phyloP scores from a whole-genome alignment of 345 rosid species.

The Moricandia moricandioides region DNA sequence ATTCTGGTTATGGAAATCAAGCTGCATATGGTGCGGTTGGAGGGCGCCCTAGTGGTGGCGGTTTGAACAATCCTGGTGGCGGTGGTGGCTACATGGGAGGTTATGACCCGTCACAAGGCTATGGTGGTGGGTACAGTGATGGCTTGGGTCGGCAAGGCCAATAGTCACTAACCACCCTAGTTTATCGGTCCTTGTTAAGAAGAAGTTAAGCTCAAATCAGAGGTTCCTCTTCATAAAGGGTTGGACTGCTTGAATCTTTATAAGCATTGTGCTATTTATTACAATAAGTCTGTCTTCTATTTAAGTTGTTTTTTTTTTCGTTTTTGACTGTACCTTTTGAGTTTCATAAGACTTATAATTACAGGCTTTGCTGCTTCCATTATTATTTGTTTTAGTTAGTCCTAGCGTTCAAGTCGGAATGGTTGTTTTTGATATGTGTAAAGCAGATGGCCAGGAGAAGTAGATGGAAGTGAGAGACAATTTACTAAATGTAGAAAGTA shows the following conservation, averaged over 20 bases:
- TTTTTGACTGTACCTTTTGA: conserved; percentile 51
- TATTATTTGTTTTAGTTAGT: too few relatives aligned
- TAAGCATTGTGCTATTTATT: conserved; percentile 52
- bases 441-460: background rate
- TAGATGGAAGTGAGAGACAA: conserved; percentile 42
- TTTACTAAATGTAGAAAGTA: conserved; percentile 47
- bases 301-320: conserved; percentile 32
- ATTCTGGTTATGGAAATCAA: conserved; percentile 61
- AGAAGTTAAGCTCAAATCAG: conserved; percentile 41
- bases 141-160: conserved; percentile 59
- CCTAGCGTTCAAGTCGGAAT: conserved; percentile 6
- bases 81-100: conserved; percentile 66
- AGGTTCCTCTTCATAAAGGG: conserved; percentile 47
- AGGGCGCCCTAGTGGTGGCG: conserved; percentile 48
- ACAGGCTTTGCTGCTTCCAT: conserved; percentile 31
- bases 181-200: conserved; percentile 29
- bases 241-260: conserved; percentile 67
- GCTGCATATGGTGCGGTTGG: conserved; percentile 68
- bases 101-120: conserved; percentile 67
- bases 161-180: conserved; percentile 33
- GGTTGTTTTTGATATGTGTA: conserved; percentile 2
- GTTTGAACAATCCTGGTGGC: conserved; percentile 33
- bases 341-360: conserved; percentile 54
- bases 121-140: conserved; percentile 61
- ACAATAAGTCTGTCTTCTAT: conserved; percentile 45